phyloP scores from a whole-genome alignment of 1,284 basidiomycete species.

The Sanguinoderma infundibulare region DNA sequence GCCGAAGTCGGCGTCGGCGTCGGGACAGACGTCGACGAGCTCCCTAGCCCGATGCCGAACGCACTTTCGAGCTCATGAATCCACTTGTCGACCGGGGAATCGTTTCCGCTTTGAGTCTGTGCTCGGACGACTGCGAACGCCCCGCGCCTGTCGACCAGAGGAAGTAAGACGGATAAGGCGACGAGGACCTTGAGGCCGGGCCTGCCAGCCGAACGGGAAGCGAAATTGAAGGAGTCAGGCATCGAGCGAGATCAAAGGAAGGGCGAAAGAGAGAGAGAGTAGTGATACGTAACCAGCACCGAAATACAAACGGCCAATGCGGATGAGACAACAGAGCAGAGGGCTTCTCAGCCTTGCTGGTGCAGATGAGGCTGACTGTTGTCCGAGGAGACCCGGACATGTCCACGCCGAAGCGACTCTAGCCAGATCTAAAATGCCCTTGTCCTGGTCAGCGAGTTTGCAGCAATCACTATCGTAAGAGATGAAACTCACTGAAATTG shows the following conservation, averaged over 20 bases:
- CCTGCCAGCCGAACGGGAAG: background rate
- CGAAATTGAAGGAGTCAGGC: background rate
- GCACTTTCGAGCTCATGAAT: background rate
- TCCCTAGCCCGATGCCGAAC: background rate
- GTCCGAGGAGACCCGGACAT: background rate
- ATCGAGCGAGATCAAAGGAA: background rate
- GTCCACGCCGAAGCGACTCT: no score
- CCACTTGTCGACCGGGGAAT: background rate
- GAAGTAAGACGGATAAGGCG: background rate
- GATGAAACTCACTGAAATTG: background rate
- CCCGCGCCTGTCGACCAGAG: background rate
- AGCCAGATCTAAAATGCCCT: no score
- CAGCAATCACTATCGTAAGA: no score
- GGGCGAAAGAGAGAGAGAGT: background rate
- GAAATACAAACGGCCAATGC: no score
- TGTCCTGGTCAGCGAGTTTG: no score
- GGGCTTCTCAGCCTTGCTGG: no score
- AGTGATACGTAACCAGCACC: background rate
- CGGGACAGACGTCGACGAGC: background rate
- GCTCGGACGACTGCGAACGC: background rate
- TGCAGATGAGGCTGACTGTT: background rate
- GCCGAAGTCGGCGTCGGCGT: background rate
- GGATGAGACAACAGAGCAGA: no score
- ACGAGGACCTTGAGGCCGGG: background rate
- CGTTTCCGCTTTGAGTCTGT: background rate